These are phyloP conservation scores for maize (Zea mays) DNA, from an alignment of 176 grass and related monocot species.

Conservation along the genomic window DNA sequence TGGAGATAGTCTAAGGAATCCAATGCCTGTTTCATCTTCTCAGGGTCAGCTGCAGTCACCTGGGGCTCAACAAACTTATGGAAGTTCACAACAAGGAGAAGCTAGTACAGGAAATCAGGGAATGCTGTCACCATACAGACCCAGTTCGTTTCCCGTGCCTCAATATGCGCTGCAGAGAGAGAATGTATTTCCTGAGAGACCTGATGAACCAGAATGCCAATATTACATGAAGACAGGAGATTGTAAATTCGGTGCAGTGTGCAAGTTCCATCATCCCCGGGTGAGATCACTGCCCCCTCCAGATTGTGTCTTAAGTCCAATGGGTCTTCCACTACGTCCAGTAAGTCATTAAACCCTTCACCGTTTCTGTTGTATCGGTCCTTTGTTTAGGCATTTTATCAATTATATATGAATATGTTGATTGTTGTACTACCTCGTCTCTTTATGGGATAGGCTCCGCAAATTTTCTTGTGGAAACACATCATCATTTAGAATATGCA, in stretches of 20 bases:
- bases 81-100: slow-evolving; percentile 75
- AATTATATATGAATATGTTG: not conserved
- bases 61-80: slow-evolving; percentile 64
- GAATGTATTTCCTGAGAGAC: slow-evolving; percentile 89
- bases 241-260: slow-evolving; percentile 93
- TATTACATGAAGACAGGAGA: slow-evolving; percentile 99
- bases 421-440: not conserved
- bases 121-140: slow-evolving; percentile 55
- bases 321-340: slow-evolving; percentile 90
- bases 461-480: not conserved
- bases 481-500: slow-evolving; percentile 10
- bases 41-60: slow-evolving; percentile 61
- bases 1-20: slow-evolving; percentile 10
- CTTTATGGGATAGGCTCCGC: not conserved
- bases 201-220: slow-evolving; percentile 95
- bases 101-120: slow-evolving; percentile 59
- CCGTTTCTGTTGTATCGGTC: not conserved
- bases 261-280: slow-evolving; percentile 96
- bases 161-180: slow-evolving; percentile 75
- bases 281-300: slow-evolving; percentile 75
- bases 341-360: slow-evolving; percentile 50
- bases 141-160: slow-evolving; percentile 53
- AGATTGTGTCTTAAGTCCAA: slow-evolving; percentile 81
- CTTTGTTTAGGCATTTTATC: not conserved
- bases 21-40: slow-evolving; percentile 68